Evolutionary conservation across 768 basidiomycete species (phyloP).

Genomic region (Sarcomyxa edulis): DNA sequence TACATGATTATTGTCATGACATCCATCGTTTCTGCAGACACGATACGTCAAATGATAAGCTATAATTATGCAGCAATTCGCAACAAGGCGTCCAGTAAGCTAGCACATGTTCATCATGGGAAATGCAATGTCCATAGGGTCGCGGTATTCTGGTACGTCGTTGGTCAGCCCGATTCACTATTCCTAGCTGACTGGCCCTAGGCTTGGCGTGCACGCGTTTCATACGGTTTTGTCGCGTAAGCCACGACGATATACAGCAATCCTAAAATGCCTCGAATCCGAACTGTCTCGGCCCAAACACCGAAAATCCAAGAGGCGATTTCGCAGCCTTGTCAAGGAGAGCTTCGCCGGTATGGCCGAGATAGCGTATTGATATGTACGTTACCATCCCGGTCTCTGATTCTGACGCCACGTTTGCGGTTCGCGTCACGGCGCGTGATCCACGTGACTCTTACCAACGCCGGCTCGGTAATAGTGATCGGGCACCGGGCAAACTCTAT

Average conservation of each 20-base stretch:
- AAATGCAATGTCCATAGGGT: slow-evolving; percentile 41
- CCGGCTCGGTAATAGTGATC: no score
- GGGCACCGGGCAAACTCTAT: no score
- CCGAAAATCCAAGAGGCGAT: slow-evolving; percentile 36
- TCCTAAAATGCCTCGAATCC: slow-evolving; percentile 44
- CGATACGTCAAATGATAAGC: slow-evolving; percentile 54
- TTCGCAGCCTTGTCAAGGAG: slow-evolving; percentile 42
- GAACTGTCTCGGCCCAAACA: slow-evolving; percentile 46
- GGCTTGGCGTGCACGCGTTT: slow-evolving; percentile 84
- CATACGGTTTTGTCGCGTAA: slow-evolving; percentile 54
- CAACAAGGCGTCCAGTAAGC: slow-evolving; percentile 35
- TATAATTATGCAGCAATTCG: slow-evolving; percentile 50
- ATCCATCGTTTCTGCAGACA: slow-evolving; percentile 40
- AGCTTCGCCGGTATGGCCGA: slow-evolving; percentile 21
- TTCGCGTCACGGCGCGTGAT: no score
- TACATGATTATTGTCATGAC: no score
- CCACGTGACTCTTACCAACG: no score
- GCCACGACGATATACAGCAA: slow-evolving; percentile 37
- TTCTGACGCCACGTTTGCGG: no score
- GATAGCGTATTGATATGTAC: not conserved
- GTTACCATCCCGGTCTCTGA: not conserved
- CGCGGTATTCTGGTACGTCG: slow-evolving; percentile 56
- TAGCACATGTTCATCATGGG: slow-evolving; percentile 31
- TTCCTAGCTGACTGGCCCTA: slow-evolving; percentile 20
- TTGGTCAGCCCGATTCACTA: not conserved